Evolutionary conservation across 192 early-diverging fungal genomes (phyloP).

Genomic region (Entomortierella parvispora): DNA sequence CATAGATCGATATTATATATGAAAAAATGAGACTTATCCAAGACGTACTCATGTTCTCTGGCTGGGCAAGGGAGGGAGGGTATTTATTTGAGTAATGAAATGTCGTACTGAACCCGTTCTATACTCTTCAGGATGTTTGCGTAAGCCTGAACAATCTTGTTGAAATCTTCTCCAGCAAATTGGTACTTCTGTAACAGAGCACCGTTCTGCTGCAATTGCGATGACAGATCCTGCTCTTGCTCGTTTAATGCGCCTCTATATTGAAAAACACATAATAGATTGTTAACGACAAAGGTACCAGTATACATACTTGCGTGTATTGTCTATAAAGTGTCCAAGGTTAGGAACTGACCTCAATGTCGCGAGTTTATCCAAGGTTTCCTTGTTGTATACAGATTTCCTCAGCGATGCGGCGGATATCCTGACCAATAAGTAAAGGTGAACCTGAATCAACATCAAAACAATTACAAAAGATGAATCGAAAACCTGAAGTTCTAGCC

Average conservation of each 20-base stretch:
- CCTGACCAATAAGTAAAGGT: not conserved
- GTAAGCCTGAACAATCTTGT: constrained; percentile 38
- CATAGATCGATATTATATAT: too few relatives aligned
- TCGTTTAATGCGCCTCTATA: constrained; percentile 16
- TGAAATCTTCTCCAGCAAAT: constrained; percentile 41
- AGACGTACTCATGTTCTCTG: too few relatives aligned
- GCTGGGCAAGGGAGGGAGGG: too few relatives aligned
- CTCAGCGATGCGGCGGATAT: constrained; percentile 11
- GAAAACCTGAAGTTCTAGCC: not conserved
- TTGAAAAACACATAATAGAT: not conserved
- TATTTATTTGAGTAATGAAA: constrained; percentile 19
- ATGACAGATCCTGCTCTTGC: not conserved
- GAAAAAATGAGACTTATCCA: not conserved
- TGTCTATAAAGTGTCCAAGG: not conserved
- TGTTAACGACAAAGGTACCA: not conserved
- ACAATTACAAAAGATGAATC: not conserved
- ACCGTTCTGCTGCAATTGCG: constrained; percentile 17
- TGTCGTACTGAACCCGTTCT: constrained; percentile 40
- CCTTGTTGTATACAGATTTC: constrained; percentile 22
- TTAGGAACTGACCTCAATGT: constrained; percentile 18
- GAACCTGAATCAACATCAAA: not conserved
- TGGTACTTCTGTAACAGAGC: constrained; percentile 22
- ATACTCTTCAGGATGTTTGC: constrained; percentile 35
- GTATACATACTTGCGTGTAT: not conserved
- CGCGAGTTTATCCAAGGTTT: constrained; percentile 7